Evolutionary conservation across 768 basidiomycete species (phyloP).

Genomic region (Suillus bovinus): DNA sequence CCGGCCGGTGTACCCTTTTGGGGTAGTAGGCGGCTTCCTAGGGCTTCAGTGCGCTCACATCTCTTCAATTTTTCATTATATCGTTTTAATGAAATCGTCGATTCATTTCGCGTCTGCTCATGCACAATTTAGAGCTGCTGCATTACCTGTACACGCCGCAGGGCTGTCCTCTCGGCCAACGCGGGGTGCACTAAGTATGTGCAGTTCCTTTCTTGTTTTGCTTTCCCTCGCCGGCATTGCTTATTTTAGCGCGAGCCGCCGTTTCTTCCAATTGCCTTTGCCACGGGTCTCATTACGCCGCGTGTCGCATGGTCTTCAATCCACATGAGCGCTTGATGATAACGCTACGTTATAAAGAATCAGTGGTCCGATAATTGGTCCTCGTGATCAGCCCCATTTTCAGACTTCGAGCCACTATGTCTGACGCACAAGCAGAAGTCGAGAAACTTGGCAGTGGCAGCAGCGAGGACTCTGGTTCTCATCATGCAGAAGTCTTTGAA

Average conservation of each 20-base stretch:
- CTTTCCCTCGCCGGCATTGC: conserved; percentile 58
- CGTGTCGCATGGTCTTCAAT: conserved; percentile 47
- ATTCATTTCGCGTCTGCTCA: neutral
- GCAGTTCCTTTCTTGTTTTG: neutral
- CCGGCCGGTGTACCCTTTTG: neutral
- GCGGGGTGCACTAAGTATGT: neutral
- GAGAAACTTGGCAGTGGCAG: conserved; percentile 26
- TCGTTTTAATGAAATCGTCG: neutral
- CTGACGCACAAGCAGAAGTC: conserved; percentile 17
- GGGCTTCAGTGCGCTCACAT: neutral
- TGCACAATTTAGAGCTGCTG: neutral
- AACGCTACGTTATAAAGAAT: conserved; percentile 5
- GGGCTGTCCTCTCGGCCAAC: neutral
- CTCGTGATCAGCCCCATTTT: neutral
- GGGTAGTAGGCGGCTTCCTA: neutral
- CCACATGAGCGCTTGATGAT: conserved; percentile 7
- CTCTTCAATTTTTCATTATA: neutral
- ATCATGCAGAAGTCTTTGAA: conserved; percentile 36
- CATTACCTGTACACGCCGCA: neutral
- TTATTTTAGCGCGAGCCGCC: neutral
- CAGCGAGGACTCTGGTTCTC: conserved; percentile 31
- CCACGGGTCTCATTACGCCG: conserved; percentile 75
- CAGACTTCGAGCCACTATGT: conserved; percentile 20
- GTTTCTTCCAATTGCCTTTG: conserved; percentile 44
- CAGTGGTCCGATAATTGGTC: too few relatives aligned